Conservation (phyloP, 228 moss, liverwort and hornwort genomes). For the Sphagnum fallax region DNA sequence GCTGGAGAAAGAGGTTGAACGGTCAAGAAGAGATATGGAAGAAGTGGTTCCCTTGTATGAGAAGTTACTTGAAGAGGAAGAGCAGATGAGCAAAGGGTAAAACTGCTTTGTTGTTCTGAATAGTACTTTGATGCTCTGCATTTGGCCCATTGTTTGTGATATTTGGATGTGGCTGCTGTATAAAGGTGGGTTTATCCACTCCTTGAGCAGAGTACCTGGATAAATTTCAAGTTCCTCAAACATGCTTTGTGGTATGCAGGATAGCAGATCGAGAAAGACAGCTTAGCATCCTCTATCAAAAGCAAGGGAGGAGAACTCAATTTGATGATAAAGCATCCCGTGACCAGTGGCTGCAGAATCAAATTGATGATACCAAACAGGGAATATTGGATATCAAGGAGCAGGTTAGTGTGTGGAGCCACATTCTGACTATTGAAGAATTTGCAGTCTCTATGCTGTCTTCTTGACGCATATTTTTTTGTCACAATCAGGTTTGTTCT, state of each 20-base stretch:
- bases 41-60: conserved; percentile 33
- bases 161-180: not conserved
- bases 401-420: conserved; percentile 18
- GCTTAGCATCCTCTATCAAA: conserved; percentile 51
- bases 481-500: not conserved
- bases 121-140: not conserved
- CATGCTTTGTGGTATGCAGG: conserved; percentile 4
- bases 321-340: conserved; percentile 43
- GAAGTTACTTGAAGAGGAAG: conserved; percentile 29
- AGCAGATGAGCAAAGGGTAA: conserved; percentile 37
- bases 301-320: conserved; percentile 50
- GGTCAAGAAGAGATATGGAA: conserved; percentile 34
- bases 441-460: not conserved
- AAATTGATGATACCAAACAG: conserved; percentile 36
- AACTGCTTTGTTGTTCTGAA: not conserved
- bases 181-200: not conserved
- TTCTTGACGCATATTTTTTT: not conserved
- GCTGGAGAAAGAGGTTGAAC: conserved; percentile 38
- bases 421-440: not conserved
- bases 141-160: not conserved
- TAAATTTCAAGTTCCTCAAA: not conserved
- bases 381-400: conserved; percentile 27
- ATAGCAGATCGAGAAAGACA: conserved; percentile 50
- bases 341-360: conserved; percentile 45
- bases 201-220: not conserved